phyloP scores from a whole-genome alignment of 176 grass and related monocot species.

The Canna indica region DNA sequence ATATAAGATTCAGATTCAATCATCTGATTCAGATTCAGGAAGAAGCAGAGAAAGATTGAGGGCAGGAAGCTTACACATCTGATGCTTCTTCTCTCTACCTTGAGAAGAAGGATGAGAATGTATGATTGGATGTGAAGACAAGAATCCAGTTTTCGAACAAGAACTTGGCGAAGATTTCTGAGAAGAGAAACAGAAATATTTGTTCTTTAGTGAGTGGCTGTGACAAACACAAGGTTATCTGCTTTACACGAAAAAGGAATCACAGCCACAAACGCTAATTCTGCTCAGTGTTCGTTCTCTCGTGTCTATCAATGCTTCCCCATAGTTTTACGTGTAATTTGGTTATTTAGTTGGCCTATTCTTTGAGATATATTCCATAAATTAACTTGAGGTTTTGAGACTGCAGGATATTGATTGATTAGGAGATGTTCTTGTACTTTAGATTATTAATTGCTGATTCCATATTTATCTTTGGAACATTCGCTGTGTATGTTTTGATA shows the following conservation, averaged over 20 bases:
- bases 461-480: too few relatives aligned
- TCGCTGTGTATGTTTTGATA: too few relatives aligned
- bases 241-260: neutral
- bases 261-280: neutral
- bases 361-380: too few relatives aligned
- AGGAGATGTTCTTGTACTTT: too few relatives aligned
- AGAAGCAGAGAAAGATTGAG: neutral
- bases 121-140: neutral
- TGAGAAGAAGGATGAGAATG: too few relatives aligned
- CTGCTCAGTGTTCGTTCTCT: neutral
- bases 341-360: too few relatives aligned
- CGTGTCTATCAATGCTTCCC: neutral
- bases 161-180: neutral
- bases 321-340: neutral
- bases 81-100: neutral
- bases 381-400: too few relatives aligned
- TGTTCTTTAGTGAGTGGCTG: neutral
- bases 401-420: too few relatives aligned
- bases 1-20: too few relatives aligned
- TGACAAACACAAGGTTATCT: neutral
- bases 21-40: too few relatives aligned
- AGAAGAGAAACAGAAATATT: neutral
- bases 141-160: neutral
- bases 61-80: neutral
- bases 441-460: too few relatives aligned